Percentiles rank a stretch among this genome's conserved stretches.
Conservation (phyloP, 495 filamentous ascomycete genomes). For the Pseudoneurospora amorphoporcata region DNA sequence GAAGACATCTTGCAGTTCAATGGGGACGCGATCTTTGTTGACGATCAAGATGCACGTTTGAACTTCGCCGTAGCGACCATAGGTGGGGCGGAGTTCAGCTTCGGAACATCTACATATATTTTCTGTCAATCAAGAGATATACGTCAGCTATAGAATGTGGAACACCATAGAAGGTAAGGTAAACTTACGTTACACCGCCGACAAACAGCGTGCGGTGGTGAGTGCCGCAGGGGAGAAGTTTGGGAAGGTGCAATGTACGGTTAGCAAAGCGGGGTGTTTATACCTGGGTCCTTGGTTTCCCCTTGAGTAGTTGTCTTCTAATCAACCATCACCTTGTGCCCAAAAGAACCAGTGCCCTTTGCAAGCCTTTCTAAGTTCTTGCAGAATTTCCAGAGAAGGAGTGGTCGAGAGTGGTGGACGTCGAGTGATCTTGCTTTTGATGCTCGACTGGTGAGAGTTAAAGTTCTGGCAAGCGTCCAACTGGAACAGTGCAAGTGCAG, state of each 20-base stretch:
- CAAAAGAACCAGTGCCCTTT: too few species aligned
- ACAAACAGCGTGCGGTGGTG: conserved; percentile 74
- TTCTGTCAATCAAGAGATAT: conserved; percentile 5
- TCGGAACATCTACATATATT: conserved; percentile 54
- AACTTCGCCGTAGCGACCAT: conserved; percentile 69
- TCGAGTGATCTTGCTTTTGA: background rate
- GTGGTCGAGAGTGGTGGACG: too few species aligned
- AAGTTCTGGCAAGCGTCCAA: background rate
- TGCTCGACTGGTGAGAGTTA: background rate
- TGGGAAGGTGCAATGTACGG: too few species aligned
- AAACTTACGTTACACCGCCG: conserved; percentile 81
- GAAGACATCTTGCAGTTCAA: background rate
- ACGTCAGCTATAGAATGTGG: conserved; percentile 8
- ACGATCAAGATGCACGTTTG: conserved; percentile 97
- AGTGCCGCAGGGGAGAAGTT: background rate
- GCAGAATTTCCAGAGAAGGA: too few species aligned
- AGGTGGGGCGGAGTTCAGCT: conserved; percentile 64
- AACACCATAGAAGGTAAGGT: background rate
- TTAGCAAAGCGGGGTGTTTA: too few species aligned
- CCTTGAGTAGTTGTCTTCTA: too few species aligned
- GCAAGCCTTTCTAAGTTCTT: too few species aligned
- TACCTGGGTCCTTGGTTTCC: too few species aligned
- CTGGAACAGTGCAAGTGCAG: background rate
- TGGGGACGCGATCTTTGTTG: conserved; percentile 56
- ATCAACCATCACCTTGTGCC: too few species aligned